Conservation (phyloP, 129 eudicot genomes). For the Scalesia atractyloides region DNA sequence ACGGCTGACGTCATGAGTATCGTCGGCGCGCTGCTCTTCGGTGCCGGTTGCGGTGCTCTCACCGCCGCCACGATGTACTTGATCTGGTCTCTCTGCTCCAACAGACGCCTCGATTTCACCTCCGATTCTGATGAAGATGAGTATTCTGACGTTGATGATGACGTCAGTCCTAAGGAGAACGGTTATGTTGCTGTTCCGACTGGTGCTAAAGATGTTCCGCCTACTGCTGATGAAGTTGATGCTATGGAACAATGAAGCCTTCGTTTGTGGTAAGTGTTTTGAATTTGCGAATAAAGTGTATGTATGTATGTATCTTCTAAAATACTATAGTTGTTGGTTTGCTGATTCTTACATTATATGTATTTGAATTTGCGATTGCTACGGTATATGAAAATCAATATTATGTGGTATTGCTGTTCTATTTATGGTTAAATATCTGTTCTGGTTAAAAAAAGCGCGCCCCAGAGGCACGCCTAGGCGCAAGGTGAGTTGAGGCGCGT, state of each 20-base stretch:
- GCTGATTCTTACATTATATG: background rate
- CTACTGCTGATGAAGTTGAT: conserved; percentile 39
- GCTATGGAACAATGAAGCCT: conserved; percentile 30
- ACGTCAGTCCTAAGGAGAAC: conserved; percentile 42
- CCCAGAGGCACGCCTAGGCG: too few species aligned
- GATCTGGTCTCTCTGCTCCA: conserved; percentile 62
- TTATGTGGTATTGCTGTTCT: background rate
- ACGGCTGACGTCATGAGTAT: conserved; percentile 78
- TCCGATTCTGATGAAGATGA: conserved; percentile 41
- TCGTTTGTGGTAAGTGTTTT: background rate
- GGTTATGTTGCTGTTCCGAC: conserved; percentile 56
- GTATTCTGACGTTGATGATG: conserved; percentile 22
- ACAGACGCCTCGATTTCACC: conserved; percentile 41
- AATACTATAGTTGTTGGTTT: conserved; percentile 13
- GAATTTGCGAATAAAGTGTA: conserved; percentile 7
- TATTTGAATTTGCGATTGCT: conserved; percentile 20
- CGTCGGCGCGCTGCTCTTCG: conserved; percentile 77
- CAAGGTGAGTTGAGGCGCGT: too few species aligned
- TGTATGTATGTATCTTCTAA: conserved; percentile 18
- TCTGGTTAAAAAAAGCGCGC: too few species aligned
- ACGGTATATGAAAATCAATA: background rate
- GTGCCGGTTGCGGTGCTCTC: conserved; percentile 86
- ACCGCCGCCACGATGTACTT: conserved; percentile 78
- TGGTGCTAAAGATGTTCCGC: conserved; percentile 29
- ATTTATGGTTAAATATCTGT: too few species aligned